Evolutionary conservation across 2,329 filamentous ascomycete genomes (phyloP).

Genomic region (Colletotrichum karsti): DNA sequence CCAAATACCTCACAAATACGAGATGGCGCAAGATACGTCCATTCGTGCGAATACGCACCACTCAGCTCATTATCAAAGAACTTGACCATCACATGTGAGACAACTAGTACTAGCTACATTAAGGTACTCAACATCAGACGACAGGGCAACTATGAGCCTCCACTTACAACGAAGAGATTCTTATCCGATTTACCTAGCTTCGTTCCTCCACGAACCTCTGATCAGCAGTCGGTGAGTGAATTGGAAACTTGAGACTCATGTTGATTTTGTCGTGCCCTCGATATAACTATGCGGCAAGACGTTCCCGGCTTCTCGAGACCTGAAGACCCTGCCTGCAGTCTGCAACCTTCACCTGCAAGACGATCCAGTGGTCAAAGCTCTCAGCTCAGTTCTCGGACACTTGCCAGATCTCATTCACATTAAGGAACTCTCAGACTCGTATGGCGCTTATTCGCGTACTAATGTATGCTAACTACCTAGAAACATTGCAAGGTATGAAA

Average conservation of each 20-base stretch:
- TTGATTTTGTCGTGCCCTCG: neutral
- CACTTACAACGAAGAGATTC: neutral
- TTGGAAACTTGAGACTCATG: neutral
- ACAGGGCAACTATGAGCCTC: neutral
- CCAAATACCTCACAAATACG: neutral
- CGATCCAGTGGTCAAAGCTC: conserved; percentile 19
- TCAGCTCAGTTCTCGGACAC: neutral
- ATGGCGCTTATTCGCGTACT: conserved; percentile 1
- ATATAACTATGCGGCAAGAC: too few species aligned
- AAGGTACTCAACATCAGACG: neutral
- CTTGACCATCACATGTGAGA: conserved; percentile 10
- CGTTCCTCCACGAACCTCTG: neutral
- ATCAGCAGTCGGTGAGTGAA: neutral
- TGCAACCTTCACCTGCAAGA: neutral
- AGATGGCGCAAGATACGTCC: neutral
- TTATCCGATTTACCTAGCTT: neutral
- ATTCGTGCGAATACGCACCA: neutral
- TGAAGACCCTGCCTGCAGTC: neutral
- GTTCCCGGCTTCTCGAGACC: neutral
- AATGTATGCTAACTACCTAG: too few species aligned
- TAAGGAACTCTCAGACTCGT: neutral
- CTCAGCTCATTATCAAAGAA: neutral
- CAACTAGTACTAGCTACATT: conserved; percentile 3
- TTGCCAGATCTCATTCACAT: neutral
- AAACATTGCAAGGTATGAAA: too few species aligned